Evolutionary conservation across 805 yeast species (phyloP).

Genomic region (Limtongia smithiae): DNA sequence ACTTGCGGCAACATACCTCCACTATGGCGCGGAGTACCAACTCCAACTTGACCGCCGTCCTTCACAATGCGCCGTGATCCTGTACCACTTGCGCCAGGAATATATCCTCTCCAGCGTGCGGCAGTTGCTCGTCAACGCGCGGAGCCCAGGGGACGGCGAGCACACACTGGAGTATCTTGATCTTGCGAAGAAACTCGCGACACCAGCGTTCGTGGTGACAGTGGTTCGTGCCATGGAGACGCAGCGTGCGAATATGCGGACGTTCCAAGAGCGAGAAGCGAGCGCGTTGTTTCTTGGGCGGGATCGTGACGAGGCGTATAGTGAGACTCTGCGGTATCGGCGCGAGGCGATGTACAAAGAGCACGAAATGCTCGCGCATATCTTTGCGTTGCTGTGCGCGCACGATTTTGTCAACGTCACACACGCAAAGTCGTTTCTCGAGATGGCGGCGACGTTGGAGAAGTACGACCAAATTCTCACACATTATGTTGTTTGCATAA

Average conservation of each 20-base stretch:
- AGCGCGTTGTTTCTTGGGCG: constrained; percentile 51
- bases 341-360: constrained; percentile 60
- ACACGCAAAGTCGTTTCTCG: constrained; percentile 43
- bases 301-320: constrained; percentile 44
- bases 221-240: constrained; percentile 54
- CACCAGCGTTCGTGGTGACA: constrained; percentile 39
- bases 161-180: constrained; percentile 18
- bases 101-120: constrained; percentile 57
- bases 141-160: constrained; percentile 2
- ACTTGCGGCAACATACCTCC: constrained; percentile 65
- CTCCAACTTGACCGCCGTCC: constrained; percentile 40
- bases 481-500: constrained; percentile 53
- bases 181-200: constrained; percentile 9
- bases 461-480: constrained; percentile 62
- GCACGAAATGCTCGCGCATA: constrained; percentile 69
- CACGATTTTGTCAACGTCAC: constrained; percentile 34
- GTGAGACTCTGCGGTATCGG: constrained; percentile 52
- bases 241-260: constrained; percentile 55
- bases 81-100: constrained; percentile 65
- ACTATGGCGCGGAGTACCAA: constrained; percentile 42
- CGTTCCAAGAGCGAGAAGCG: constrained; percentile 49
- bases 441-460: constrained; percentile 47
- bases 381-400: constrained; percentile 50
- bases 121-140: constrained; percentile 25
- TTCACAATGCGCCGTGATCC: constrained; percentile 52